Evolutionary conservation across 805 yeast species (phyloP).

Genomic region (Limtongia smithiae): DNA sequence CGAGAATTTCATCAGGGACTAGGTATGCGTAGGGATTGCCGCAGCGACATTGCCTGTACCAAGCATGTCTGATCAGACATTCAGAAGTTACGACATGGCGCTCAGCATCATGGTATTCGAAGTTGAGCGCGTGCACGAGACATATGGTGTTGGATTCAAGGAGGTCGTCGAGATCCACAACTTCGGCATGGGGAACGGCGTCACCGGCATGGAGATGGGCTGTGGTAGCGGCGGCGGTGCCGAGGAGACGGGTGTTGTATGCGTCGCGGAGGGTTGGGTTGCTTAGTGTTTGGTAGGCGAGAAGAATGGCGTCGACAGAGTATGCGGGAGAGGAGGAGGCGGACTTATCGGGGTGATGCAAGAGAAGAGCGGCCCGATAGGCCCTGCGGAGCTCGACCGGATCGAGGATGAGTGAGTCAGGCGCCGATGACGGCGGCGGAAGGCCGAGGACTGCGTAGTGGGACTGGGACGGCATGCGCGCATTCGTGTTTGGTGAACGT

Average conservation of each 20-base stretch:
- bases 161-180: conserved; percentile 62
- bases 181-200: conserved; percentile 49
- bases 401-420: conserved; percentile 32
- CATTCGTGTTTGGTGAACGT: too few species aligned
- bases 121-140: conserved; percentile 26
- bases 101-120: background rate
- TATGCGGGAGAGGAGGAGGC: background rate
- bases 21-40: conserved; percentile 52
- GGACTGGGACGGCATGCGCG: too few species aligned
- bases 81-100: background rate
- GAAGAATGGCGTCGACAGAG: conserved; percentile 47
- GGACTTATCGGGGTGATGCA: conserved; percentile 75
- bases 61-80: conserved; percentile 16
- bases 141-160: conserved; percentile 38
- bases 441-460: background rate
- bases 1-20: conserved; percentile 60
- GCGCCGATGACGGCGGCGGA: background rate
- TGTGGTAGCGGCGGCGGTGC: too few species aligned
- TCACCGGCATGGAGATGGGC: conserved; percentile 34
- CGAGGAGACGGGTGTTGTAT: conserved; percentile 52
- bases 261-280: conserved; percentile 41
- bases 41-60: conserved; percentile 39
- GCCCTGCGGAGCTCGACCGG: too few species aligned
- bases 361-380: conserved; percentile 56
- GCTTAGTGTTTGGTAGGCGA: conserved; percentile 58